phyloP scores from a whole-genome alignment of 140 eudicot species.

The Erigeron philadelphicus region DNA sequence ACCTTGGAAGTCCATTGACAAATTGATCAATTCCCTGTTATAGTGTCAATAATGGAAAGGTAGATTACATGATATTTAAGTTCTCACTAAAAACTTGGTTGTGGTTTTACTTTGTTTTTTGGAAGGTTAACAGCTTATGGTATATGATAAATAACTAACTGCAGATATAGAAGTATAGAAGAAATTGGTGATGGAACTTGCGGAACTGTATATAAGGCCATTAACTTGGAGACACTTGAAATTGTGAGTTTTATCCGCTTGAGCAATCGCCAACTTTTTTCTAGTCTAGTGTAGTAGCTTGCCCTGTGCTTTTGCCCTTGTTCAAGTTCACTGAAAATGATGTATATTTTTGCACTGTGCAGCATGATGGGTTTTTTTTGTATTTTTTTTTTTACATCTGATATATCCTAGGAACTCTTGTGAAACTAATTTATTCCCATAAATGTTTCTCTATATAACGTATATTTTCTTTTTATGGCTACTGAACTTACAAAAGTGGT shows the following conservation, averaged over 20 bases:
- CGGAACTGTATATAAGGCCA: conserved; percentile 89
- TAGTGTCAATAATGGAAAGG: conserved; percentile 65
- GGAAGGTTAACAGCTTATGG: conserved; percentile 4
- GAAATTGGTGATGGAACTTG: conserved; percentile 98
- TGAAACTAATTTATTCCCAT: neutral
- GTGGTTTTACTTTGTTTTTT: neutral
- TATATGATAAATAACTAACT: conserved; percentile 21
- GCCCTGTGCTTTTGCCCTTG: neutral
- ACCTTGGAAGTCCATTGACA: conserved; percentile 72
- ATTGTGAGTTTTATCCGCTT: conserved; percentile 50
- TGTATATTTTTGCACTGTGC: conserved; percentile 11
- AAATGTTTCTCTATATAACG: neutral
- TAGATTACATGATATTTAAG: conserved; percentile 13
- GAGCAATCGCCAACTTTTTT: conserved; percentile 11
- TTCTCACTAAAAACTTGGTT: neutral
- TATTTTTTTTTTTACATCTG: neutral
- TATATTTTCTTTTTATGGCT: neutral
- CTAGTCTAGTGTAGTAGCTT: neutral
- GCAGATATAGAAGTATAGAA: conserved; percentile 72
- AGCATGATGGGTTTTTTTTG: neutral
- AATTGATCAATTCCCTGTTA: conserved; percentile 26
- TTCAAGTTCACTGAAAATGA: conserved; percentile 3
- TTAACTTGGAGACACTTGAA: conserved; percentile 67
- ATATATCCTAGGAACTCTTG: neutral
- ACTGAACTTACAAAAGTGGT: neutral